Conservation (phyloP, 352 stramenopile species). For the Globisporangium cederbergense region DNA sequence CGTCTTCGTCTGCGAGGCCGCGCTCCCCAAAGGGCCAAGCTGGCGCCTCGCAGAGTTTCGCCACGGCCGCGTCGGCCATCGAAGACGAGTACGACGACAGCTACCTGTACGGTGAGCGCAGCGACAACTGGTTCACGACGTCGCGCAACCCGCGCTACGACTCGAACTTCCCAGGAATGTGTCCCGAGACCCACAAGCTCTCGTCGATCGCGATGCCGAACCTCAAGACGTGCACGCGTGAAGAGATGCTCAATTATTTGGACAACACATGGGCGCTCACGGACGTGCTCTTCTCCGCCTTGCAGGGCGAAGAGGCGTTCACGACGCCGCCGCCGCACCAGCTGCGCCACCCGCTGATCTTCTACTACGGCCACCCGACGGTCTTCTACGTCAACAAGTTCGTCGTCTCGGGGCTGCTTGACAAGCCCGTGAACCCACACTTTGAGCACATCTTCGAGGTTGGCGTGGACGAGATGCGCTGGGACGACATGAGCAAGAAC, state of each 20-base stretch:
- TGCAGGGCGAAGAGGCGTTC: constrained; percentile 91
- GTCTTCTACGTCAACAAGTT: constrained; percentile 98
- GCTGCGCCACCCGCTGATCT: constrained; percentile 95
- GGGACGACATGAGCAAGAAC: constrained; percentile 98
- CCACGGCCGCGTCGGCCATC: constrained; percentile 18
- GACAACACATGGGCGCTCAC: constrained; percentile 95
- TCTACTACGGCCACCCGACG: constrained; percentile 97
- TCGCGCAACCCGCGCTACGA: constrained; percentile 52
- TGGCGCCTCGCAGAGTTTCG: constrained; percentile 14
- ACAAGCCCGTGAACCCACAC: constrained; percentile 87
- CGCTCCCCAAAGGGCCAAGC: constrained; percentile 14
- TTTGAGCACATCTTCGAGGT: constrained; percentile 97
- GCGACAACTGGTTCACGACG: constrained; percentile 77
- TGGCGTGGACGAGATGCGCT: constrained; percentile 98
- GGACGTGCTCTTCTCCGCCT: constrained; percentile 90
- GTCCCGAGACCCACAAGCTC: constrained; percentile 37
- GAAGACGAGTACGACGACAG: constrained; percentile 48
- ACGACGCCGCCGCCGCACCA: constrained; percentile 90
- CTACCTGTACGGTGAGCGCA: constrained; percentile 54
- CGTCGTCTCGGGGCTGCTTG: constrained; percentile 87
- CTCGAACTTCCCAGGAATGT: constrained; percentile 49
- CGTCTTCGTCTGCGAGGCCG: neutral
- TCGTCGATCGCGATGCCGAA: constrained; percentile 81
- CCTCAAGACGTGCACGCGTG: constrained; percentile 75
- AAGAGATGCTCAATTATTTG: constrained; percentile 91